Base-by-base conservation (phyloP, 768 basidiomycete genomes). In the Kwoniella dendrophila region DNA sequence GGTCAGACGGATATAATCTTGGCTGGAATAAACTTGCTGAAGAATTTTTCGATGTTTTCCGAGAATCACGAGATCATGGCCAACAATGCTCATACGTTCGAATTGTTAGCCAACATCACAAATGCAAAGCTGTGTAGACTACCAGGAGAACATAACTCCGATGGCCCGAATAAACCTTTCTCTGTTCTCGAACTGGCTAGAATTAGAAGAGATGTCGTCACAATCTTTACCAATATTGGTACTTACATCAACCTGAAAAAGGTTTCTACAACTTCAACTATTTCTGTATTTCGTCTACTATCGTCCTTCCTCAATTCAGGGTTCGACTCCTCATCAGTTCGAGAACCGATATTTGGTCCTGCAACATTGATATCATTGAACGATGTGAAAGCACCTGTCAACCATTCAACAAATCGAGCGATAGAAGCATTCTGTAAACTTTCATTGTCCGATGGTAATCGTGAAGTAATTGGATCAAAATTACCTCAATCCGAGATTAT, bases 381-480 rank as follows among this genome's bases (percentile, higher is more conserved):
- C 4, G 71, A 79, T 8, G 85, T 88, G 0, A 72, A 66, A 20
- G 76, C 82, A 26, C 81, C 87, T 36, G 82, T 86, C 7, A 90
- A 93, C 68, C 80, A 85, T 40, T 64, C 60, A 0, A 22, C 69
- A 34, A 56, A 68, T 40, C 53, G 66, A 32, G 90, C 91, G n/a
- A 82, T 97, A 53, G 90, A 95, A 63, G 86, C 87, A 2, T 89
- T 93, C 71, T 87, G 89, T n/a, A 85, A 86, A 40, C 79, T 96
- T 58, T 85, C 86, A 33, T 87, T 89, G 50, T 79, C 82, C 18
- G 95, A 98, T 78, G 80, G 82, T 32, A 95, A 92, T 74, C 87
- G 95, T 26, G 85, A 86, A 66, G 80, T 88, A 30, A 82, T 96
- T 51, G 83, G 87, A 18, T 80, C 83, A 40, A 38, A 41, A 12